Base-by-base conservation (phyloP, 768 basidiomycete species). In the Pleurotus tuoliensis region DNA sequence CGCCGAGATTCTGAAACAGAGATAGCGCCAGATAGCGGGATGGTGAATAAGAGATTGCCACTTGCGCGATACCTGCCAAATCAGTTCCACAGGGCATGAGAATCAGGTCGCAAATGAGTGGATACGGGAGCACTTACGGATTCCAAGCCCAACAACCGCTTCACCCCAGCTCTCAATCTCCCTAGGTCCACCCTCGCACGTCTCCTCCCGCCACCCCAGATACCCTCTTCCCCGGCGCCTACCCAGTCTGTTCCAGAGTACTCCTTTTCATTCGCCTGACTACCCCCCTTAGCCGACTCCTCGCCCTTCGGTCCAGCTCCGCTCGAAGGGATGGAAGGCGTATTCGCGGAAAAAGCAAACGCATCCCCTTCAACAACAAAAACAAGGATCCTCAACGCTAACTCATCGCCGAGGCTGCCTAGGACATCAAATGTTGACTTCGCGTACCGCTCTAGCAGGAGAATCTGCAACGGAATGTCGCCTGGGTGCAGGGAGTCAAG, bases 391-490 rank as follows among this genome's bases (percentile, higher is more conserved):
- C 80, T 78, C 59, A 87, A 76, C 0, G 84, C 80, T 1, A 94
- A 69, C 16, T 86, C 79, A 0, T 85, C 85, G 0, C 87, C 77
- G 15, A 95, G 76, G 45, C 79, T 78, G 5, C 88, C 87, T 27
- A 95, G 73, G 48, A 96, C 78, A 65, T 96, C 94, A 63, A 90
- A 90, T 5, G 90, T 88, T 11, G 88, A 88, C 62, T 80, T 83
- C 37, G 82, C 80, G 62, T 96, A 94, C 68, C 92, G 92, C 69
- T 94, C 83, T 15, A 96, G 80, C 2, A 92, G 82, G 1, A 88
- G 78, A 44, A 95, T 92, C 67, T 94, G 93, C 5, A 90, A 76
- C 9, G 82, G 83, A 30, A 94, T 90, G 62, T 94, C 93, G 30
- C 91, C 90, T 0, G 93, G 92, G 39, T 53, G 51, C 2, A 53